Conservation (phyloP, 305 asterid genomes). For the Nicotiana rustica region DNA sequence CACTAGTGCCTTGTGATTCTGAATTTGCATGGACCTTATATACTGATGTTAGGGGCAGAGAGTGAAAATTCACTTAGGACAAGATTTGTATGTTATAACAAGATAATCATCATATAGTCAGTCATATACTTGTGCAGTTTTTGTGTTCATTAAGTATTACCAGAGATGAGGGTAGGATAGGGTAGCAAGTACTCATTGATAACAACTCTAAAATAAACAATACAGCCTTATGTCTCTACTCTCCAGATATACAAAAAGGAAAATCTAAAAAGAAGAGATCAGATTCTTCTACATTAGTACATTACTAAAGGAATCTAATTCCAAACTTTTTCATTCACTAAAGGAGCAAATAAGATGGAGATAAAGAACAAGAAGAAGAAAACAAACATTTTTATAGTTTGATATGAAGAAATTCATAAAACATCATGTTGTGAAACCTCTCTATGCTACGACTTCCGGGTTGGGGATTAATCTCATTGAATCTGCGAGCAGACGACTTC, state of each 20-base stretch:
- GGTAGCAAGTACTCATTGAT: conserved; percentile 30
- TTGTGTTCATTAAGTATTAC: not conserved
- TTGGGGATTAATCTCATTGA: not conserved
- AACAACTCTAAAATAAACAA: conserved; percentile 21
- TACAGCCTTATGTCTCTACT: conserved; percentile 33
- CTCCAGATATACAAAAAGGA: conserved; percentile 35
- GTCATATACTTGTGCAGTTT: too few species aligned
- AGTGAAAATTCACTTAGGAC: too few species aligned
- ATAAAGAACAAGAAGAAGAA: not conserved
- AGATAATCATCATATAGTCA: too few species aligned
- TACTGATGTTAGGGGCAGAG: too few species aligned
- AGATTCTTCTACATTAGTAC: not conserved
- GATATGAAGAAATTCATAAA: not conserved
- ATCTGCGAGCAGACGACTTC: not conserved
- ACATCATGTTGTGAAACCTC: not conserved
- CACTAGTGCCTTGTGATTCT: too few species aligned
- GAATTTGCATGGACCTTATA: too few species aligned
- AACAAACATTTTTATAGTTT: not conserved
- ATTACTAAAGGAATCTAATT: conserved; percentile 34
- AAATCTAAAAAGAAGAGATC: conserved; percentile 28
- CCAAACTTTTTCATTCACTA: conserved; percentile 23
- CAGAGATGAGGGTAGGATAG: conserved; percentile 8
- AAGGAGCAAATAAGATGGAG: not conserved
- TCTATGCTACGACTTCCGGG: not conserved
- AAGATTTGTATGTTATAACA: too few species aligned